Base-by-base conservation (phyloP, 2,329 filamentous ascomycete genomes). In the Penicillium concentricum region DNA sequence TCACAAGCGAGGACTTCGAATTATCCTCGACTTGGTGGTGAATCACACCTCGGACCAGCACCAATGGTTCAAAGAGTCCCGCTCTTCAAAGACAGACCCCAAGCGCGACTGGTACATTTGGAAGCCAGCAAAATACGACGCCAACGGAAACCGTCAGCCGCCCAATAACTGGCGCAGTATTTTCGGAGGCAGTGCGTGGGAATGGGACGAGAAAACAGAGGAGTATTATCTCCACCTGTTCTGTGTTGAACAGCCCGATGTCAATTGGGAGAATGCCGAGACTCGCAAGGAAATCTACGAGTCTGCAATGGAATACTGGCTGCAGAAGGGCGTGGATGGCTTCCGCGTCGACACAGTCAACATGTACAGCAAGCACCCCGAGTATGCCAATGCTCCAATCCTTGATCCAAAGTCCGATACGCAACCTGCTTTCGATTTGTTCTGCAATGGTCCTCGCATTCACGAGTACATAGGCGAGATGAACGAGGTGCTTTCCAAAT, bases 211-310 rank as follows among this genome's bases (percentile, higher is more conserved):
- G 63, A 67, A 72, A 15, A 88, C 87, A 0, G 77, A 82, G 50
- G 86, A 91, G 69, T 91, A 90, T 69, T 91, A 89, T 66, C 81
- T 91, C 0, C 85, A 88, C 61, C 79, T 92, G 15, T 92, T 91
- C 70, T 84, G 85, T 9, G 81, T 81, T 10, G 83, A 88, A 61
- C 89, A 92, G 70, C 89, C 90, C 0, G 90, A 92, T 65, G 77
- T 92, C 15, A 92, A 92, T 72, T 92, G 88, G 88, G 87, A 91
- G 67, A 88, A 86, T 54, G 75, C 78, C 0, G 82, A 81, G 24
- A 82, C 85, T 0, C 81, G 89, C 5, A 74, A 80, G 34, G 88
- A 87, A 5, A 84, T 91, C 22, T 89, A 90, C 71, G 80, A 87
- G 34, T 81, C 79, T 7, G 79, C 86, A 1, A 88, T 91, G 82